phyloP scores from a whole-genome alignment of 2,329 filamentous ascomycete species.

The Aschersonia sp. region DNA sequence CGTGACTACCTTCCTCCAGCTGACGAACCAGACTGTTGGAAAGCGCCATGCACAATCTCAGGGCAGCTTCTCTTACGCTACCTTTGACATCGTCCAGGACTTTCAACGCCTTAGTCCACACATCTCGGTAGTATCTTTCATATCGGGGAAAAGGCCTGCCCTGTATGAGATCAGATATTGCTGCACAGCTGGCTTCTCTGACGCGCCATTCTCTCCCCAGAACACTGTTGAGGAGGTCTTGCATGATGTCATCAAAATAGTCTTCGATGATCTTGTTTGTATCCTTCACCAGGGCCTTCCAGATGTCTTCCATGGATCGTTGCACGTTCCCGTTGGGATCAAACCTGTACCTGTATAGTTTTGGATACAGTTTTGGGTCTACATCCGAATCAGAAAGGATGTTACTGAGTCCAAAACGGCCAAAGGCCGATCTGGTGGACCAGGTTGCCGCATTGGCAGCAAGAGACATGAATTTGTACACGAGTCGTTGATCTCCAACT shows the following conservation, averaged over 20 bases:
- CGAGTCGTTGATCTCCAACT: slow-evolving; percentile 87
- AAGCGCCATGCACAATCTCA: slow-evolving; percentile 68
- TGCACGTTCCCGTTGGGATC: slow-evolving; percentile 91
- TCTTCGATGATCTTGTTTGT: slow-evolving; percentile 58
- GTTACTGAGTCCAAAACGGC: slow-evolving; percentile 79
- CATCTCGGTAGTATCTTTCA: slow-evolving; percentile 67
- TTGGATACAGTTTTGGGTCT: slow-evolving; percentile 89
- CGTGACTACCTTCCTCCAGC: slow-evolving; percentile 61
- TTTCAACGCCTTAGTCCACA: slow-evolving; percentile 77
- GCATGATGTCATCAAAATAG: slow-evolving; percentile 80
- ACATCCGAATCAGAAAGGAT: slow-evolving; percentile 79
- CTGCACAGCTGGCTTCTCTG: slow-evolving; percentile 81
- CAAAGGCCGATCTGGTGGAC: slow-evolving; percentile 94
- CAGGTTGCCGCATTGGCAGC: slow-evolving; percentile 93
- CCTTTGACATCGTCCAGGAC: slow-evolving; percentile 95
- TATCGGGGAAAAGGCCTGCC: slow-evolving; percentile 65
- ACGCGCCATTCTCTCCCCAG: slow-evolving; percentile 87
- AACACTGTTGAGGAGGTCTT: slow-evolving; percentile 73
- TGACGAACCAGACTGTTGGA: slow-evolving; percentile 77
- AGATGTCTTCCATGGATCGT: slow-evolving; percentile 93
- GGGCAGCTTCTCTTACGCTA: slow-evolving; percentile 67
- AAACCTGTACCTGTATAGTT: slow-evolving; percentile 86
- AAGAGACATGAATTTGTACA: slow-evolving; percentile 97
- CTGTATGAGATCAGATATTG: slow-evolving; percentile 76
- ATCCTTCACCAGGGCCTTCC: slow-evolving; percentile 91